phyloP scores from a whole-genome alignment of 73 alveolate species.

The Durusdinium trenchii region DNA sequence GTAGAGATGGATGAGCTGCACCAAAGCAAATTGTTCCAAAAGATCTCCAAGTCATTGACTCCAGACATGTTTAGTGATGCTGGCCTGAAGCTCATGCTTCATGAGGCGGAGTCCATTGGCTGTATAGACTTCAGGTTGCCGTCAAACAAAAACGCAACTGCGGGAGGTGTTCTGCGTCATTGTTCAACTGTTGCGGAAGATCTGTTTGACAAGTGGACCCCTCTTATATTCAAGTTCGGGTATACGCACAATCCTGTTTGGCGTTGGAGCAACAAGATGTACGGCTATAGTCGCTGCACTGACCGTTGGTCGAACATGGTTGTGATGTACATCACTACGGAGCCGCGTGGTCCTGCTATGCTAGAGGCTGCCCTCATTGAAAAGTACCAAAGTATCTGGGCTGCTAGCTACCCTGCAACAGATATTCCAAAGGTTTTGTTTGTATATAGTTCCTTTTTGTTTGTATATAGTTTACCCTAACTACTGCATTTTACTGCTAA shows the following conservation, averaged over 20 bases:
- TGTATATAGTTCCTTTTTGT: neutral
- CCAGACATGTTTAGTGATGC: neutral
- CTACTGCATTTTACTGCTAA: neutral
- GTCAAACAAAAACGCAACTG: neutral
- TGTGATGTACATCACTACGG: neutral
- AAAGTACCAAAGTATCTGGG: neutral
- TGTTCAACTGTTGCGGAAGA: neutral
- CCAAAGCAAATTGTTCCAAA: too few species aligned
- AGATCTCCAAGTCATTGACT: neutral
- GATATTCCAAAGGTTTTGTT: neutral
- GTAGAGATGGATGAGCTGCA: too few species aligned
- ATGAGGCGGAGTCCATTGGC: neutral
- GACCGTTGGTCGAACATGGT: constrained; percentile 29
- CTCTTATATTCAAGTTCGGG: neutral
- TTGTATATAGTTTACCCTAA: neutral
- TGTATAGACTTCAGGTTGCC: neutral
- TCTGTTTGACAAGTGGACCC: neutral
- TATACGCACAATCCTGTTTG: neutral
- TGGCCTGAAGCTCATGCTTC: neutral
- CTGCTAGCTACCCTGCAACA: neutral
- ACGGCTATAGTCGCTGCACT: neutral
- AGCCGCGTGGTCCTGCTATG: constrained; percentile 23
- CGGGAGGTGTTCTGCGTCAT: neutral
- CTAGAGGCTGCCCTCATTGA: constrained; percentile 35
- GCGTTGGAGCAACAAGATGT: neutral